Conservation (phyloP, 2,329 filamentous ascomycete genomes). For the Trichoderma arundinaceum region DNA sequence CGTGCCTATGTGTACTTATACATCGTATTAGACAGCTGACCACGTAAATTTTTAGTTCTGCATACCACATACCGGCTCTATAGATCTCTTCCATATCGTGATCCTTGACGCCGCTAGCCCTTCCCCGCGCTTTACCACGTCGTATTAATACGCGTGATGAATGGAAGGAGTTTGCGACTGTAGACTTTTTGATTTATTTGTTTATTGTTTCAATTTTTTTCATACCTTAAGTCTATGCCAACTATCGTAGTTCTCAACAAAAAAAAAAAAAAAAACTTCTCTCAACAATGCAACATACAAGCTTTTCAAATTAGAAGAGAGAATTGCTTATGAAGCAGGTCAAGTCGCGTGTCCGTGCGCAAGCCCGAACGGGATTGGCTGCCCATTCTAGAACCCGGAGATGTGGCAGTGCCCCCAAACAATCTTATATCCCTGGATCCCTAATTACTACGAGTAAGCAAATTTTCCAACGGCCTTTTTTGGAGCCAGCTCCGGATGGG, state of each 20-base stretch:
- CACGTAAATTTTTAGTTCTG: no score
- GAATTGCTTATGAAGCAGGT: neutral
- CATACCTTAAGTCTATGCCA: no score
- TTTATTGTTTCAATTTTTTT: no score
- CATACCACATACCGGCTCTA: no score
- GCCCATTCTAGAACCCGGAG: neutral
- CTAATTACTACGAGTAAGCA: neutral
- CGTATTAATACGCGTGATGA: no score
- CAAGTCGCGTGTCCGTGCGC: neutral
- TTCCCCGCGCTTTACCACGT: no score
- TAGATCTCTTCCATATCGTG: no score
- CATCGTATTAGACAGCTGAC: no score
- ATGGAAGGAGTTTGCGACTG: no score
- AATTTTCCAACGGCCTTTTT: neutral
- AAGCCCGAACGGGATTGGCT: constrained; percentile 2
- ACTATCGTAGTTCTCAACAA: neutral
- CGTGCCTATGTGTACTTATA: no score
- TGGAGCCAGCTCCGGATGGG: neutral
- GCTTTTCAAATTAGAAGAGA: neutral
- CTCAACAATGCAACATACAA: neutral
- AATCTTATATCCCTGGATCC: neutral
- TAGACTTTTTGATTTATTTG: neutral
- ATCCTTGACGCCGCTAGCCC: no score
- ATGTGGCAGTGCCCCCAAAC: neutral
- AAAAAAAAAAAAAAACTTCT: neutral